phyloP scores from a whole-genome alignment of 2,329 filamentous ascomycete genomes.

The Trichoderma polysporum region DNA sequence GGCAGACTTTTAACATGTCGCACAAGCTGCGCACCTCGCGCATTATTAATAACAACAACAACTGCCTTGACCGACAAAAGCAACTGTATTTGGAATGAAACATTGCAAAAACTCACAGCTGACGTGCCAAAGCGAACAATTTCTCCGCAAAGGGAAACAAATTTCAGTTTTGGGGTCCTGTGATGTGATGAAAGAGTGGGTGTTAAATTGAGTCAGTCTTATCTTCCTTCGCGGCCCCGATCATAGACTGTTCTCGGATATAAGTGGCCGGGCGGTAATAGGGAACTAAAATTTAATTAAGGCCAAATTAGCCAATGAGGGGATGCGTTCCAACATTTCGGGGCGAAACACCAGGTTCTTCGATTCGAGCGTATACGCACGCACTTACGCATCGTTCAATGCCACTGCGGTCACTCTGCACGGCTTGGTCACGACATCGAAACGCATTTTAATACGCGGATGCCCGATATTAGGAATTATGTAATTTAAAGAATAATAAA shows the following conservation, averaged over 20 bases:
- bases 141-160: background rate
- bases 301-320: slow-evolving; percentile 1
- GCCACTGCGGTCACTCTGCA: background rate
- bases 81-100: background rate
- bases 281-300: background rate
- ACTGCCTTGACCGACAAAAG: background rate
- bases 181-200: background rate
- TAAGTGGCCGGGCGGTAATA: slow-evolving; percentile 13
- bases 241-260: slow-evolving; percentile 1
- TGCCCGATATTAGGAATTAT: background rate
- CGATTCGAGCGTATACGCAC: background rate
- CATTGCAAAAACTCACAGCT: background rate
- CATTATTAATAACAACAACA: slow-evolving; percentile 11
- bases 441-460: background rate
- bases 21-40: background rate
- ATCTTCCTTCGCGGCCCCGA: background rate
- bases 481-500: no score
- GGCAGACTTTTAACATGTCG: slow-evolving; percentile 5
- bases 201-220: background rate
- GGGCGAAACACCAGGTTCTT: background rate
- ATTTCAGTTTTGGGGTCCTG: background rate
- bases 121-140: background rate
- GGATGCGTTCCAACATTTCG: background rate
- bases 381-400: slow-evolving; percentile 1
- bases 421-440: background rate